Percentiles rank a stretch among this genome's conserved stretches.
Evolutionary conservation across 2,329 filamentous ascomycete species (phyloP).

Genomic region (Mycosphaerella arachidis): DNA sequence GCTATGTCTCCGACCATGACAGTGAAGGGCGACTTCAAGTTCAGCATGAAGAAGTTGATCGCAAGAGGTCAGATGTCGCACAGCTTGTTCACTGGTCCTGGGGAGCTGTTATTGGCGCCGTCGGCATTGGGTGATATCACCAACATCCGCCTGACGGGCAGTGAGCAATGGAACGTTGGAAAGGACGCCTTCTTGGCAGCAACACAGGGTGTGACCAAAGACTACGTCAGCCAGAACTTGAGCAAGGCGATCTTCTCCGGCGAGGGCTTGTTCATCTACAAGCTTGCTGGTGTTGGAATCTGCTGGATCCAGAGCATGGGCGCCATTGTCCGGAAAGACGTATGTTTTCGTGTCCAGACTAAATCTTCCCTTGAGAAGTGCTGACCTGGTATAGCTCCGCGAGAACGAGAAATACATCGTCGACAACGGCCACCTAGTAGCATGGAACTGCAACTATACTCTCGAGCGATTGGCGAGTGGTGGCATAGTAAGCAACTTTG

Average conservation of each 20-base stretch:
- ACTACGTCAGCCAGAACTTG: conserved; percentile 76
- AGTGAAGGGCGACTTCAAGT: conserved; percentile 76
- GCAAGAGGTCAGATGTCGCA: conserved; percentile 72
- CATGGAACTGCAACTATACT: conserved; percentile 94
- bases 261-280: conserved; percentile 87
- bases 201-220: conserved; percentile 82
- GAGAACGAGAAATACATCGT: conserved; percentile 82
- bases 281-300: conserved; percentile 73
- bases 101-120: conserved; percentile 82
- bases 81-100: conserved; percentile 81
- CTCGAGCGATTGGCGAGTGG: conserved; percentile 87
- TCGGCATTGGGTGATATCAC: conserved; percentile 79
- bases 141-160: conserved; percentile 65
- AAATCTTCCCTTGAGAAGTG: conserved; percentile 2
- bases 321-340: conserved; percentile 90
- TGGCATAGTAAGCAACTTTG: conserved; percentile 83
- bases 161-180: conserved; percentile 76
- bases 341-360: conserved; percentile 44
- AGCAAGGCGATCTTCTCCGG: conserved; percentile 91
- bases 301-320: conserved; percentile 91
- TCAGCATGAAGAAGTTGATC: conserved; percentile 87
- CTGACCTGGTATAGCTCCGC: conserved; percentile 38
- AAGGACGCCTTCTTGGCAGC: conserved; percentile 80
- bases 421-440: conserved; percentile 60
- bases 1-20: conserved; percentile 88